Base-by-base conservation (phyloP, 2,329 filamentous ascomycete genomes). In the Aspergillus sp. region DNA sequence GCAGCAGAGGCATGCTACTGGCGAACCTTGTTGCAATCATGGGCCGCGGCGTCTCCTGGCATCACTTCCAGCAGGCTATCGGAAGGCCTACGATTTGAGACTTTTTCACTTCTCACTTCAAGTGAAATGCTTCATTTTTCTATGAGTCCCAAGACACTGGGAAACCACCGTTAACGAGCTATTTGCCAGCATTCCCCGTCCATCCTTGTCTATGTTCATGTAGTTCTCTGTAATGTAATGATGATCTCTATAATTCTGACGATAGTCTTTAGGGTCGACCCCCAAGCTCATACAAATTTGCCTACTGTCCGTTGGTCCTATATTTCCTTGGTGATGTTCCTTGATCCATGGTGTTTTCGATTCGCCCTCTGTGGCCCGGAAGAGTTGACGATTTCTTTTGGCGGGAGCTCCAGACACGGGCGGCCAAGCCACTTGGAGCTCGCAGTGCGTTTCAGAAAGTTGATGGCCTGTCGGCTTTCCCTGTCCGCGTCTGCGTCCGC, bases 1-100 rank as follows among this genome's bases (percentile, higher is more conserved):
- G 76, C 78, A 1, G 77, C 78, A 1, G 76, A 81, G 56, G 72
- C 75, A 2, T 81, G 78, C 58, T 81, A 81, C 59, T 81, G 78
- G 78, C 70, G 78, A 7, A 67, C 67, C 16, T 57, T 79, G 21
- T 72, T 77, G 49, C 60, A 66, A 11, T 65, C 59, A 2, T 70
- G 50, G 50, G 64, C 50, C 52, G 61, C 23, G 52, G 45, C n/a
- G 58, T 68, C 21, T 64, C 29, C 29, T 11, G 20, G 59, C 54
- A 61, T 64, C 20, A 58, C 56, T 52, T 60, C 58, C 10, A 45
- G 55, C 10, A 44, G 32, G 2, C 29, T 47, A 13, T 38, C 48
- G 17, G 53, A 52, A 21, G 56, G 66, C 1, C 45, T 67, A 21
- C 61, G 67, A 42, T 70, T 66, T 49, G 68, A 71, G 50, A 65